These are phyloP conservation scores for Blakeslea trispora DNA, from an alignment of 371 early-diverging fungal genomes.

Conservation along the genomic window DNA sequence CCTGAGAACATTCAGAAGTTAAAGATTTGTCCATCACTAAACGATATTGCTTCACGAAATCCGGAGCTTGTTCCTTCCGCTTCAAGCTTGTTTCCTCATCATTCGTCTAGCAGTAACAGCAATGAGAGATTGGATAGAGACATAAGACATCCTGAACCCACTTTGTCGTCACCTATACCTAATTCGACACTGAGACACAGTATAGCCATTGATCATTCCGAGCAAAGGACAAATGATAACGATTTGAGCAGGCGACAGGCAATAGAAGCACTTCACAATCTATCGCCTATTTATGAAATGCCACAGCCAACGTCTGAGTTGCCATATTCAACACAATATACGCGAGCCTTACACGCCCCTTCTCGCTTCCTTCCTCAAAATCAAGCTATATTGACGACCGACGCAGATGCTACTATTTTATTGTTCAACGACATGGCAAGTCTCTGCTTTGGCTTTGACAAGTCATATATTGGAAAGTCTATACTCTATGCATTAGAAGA, in stretches of 20 bases:
- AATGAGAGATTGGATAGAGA: not conserved
- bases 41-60: slow-evolving; percentile 1
- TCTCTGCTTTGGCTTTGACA: slow-evolving; percentile 28
- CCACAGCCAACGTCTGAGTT: not conserved
- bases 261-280: slow-evolving; percentile 14
- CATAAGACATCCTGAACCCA: not conserved
- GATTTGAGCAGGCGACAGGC: slow-evolving; percentile 21
- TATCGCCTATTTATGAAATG: slow-evolving; percentile 29
- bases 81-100: not conserved
- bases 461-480: slow-evolving; percentile 29
- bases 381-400: slow-evolving; percentile 68
- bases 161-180: not conserved
- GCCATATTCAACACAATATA: slow-evolving; percentile 28
- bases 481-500: slow-evolving; percentile 25
- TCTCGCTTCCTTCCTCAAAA: slow-evolving; percentile 64
- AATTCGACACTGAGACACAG: not conserved
- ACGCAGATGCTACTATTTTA: slow-evolving; percentile 47
- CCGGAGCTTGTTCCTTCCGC: not conserved
- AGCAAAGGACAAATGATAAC: not conserved
- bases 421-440: slow-evolving; percentile 59
- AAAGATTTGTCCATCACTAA: slow-evolving; percentile 14
- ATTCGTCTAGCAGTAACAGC: not conserved
- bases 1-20: slow-evolving; percentile 1
- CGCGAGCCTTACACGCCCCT: slow-evolving; percentile 57
- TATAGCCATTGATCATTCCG: not conserved